phyloP scores from a whole-genome alignment of 2,329 filamentous ascomycete genomes.

The Lomentospora prolificans region DNA sequence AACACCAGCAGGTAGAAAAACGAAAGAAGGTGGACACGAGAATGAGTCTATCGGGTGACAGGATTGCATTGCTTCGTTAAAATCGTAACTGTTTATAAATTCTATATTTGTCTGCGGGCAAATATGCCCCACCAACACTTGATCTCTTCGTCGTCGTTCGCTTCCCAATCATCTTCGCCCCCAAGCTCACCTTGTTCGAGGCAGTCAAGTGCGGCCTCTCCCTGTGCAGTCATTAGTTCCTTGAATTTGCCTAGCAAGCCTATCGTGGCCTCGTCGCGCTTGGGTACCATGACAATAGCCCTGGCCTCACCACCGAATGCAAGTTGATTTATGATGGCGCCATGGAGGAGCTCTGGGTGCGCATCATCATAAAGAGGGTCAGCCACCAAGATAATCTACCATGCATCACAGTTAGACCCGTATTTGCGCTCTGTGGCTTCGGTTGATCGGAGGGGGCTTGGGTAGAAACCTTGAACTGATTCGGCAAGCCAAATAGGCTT shows the following conservation, averaged over 20 bases:
- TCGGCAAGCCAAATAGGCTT: slow-evolving; percentile 30
- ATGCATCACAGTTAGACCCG: neutral
- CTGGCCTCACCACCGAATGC: slow-evolving; percentile 45
- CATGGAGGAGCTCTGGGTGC: slow-evolving; percentile 65
- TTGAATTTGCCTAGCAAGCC: slow-evolving; percentile 55
- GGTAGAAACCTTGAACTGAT: slow-evolving; percentile 40
- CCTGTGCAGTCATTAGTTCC: slow-evolving; percentile 46
- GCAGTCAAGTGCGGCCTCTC: slow-evolving; percentile 33
- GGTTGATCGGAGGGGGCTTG: neutral
- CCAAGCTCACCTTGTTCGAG: slow-evolving; percentile 52
- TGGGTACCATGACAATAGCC: slow-evolving; percentile 71
- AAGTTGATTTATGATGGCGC: slow-evolving; percentile 61
- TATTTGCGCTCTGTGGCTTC: too few species aligned
- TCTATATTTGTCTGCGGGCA: slow-evolving; percentile 13
- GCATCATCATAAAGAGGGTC: slow-evolving; percentile 81
- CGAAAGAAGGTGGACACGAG: too few species aligned
- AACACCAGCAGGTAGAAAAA: too few species aligned
- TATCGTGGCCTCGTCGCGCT: slow-evolving; percentile 58
- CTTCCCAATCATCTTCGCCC: slow-evolving; percentile 66
- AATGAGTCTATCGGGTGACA: too few species aligned
- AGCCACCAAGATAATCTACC: slow-evolving; percentile 66
- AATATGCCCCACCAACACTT: slow-evolving; percentile 64
- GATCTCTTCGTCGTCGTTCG: slow-evolving; percentile 33
- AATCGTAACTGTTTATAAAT: too few species aligned
- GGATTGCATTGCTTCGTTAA: too few species aligned